Conservation (phyloP, 345 rosid species). For the Carallia pectinifolia region DNA sequence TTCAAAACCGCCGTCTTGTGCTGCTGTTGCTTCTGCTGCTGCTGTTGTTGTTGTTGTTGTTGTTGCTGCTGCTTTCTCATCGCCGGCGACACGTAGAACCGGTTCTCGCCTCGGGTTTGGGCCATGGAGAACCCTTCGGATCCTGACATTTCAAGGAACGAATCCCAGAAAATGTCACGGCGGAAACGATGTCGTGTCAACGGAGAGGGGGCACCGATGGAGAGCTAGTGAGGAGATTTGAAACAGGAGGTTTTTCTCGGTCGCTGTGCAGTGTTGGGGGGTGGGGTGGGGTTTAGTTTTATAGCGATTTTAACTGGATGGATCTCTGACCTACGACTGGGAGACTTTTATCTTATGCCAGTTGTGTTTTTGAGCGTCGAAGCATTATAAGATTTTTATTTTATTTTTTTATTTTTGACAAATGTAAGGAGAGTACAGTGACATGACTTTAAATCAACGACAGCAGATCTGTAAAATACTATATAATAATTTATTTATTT, state of each 20-base stretch:
- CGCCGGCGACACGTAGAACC: slow-evolving; percentile 44
- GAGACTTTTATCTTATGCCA: too few relatives aligned
- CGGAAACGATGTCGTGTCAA: neutral
- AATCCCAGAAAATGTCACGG: neutral
- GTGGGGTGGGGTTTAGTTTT: neutral
- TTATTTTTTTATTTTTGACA: too few relatives aligned
- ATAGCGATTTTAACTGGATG: neutral
- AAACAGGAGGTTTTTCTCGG: neutral
- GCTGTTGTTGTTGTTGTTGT: slow-evolving; percentile 39
- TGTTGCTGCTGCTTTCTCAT: slow-evolving; percentile 38
- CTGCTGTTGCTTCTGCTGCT: slow-evolving; percentile 31
- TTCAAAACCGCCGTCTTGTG: slow-evolving; percentile 23
- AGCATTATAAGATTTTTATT: too few relatives aligned
- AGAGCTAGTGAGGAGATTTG: neutral
- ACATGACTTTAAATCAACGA: too few relatives aligned
- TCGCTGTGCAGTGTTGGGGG: neutral
- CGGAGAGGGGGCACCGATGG: neutral
- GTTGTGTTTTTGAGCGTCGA: too few relatives aligned
- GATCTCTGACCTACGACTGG: neutral
- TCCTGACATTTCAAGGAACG: slow-evolving; percentile 31
- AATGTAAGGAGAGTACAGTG: too few relatives aligned
- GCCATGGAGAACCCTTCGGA: slow-evolving; percentile 33
- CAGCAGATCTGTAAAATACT: too few relatives aligned
- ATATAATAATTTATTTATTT: too few relatives aligned
- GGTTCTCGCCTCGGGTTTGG: slow-evolving; percentile 38